Evolutionary conservation across 2,329 filamentous ascomycete species (phyloP).

Genomic region (Colletotrichum horii): DNA sequence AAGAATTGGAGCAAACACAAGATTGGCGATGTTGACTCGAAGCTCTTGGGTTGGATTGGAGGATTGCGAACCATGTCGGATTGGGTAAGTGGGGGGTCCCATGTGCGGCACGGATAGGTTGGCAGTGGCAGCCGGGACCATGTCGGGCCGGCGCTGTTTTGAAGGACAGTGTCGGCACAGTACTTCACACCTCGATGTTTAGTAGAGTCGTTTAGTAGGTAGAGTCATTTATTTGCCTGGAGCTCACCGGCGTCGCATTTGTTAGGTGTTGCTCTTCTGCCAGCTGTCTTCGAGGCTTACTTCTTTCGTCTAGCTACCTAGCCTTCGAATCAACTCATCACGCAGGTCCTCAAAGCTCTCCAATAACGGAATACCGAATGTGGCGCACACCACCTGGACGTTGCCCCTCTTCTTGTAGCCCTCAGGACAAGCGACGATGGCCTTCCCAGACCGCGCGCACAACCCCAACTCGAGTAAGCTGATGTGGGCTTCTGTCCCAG

Average conservation of each 20-base stretch:
- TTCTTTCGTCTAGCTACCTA: conserved; percentile 22
- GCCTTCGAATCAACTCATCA: conserved; percentile 35
- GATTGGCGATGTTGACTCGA: conserved; percentile 8
- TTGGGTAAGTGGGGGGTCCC: conserved; percentile 10
- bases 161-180: not conserved
- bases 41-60: not conserved
- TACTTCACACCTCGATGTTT: not conserved
- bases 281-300: no score
- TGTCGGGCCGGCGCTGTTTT: not conserved
- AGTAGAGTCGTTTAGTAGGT: no score
- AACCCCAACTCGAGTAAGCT: conserved; percentile 67
- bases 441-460: conserved; percentile 45
- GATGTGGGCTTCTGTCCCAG: conserved; percentile 57
- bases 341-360: conserved; percentile 45
- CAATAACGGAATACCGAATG: conserved; percentile 49
- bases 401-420: conserved; percentile 66
- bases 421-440: conserved; percentile 57
- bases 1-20: not conserved
- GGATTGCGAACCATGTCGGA: not conserved
- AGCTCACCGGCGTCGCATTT: not conserved
- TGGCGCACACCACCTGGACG: conserved; percentile 60
- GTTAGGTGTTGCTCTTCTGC: no score
- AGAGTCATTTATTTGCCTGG: not conserved
- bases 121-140: not conserved
- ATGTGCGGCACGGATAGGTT: not conserved